Conservation (phyloP, 805 yeast genomes). For the Lipomyces yamadae region DNA sequence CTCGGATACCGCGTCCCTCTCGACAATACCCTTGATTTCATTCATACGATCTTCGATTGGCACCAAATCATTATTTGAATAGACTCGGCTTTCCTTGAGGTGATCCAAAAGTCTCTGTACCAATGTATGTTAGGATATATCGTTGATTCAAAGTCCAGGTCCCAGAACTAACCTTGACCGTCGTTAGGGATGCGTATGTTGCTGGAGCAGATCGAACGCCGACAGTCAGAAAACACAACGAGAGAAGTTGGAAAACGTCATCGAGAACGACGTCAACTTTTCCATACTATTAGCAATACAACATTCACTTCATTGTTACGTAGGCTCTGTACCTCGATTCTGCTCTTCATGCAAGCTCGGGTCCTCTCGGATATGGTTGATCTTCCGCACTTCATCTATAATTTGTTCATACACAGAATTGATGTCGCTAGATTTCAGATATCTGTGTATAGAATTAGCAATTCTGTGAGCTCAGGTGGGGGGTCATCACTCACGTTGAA, state of each 20-base stretch:
- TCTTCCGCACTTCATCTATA: conserved; percentile 42
- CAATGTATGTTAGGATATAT: background rate
- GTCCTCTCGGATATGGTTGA: conserved; percentile 43
- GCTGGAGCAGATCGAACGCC: conserved; percentile 94
- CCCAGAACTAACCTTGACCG: conserved; percentile 54
- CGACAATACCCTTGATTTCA: conserved; percentile 70
- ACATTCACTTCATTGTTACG: background rate
- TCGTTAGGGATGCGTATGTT: conserved; percentile 84
- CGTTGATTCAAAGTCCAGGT: background rate
- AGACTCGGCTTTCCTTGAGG: conserved; percentile 77
- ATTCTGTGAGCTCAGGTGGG: background rate
- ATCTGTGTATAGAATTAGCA: conserved; percentile 24
- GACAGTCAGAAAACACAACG: conserved; percentile 86
- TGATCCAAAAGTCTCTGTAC: conserved; percentile 76
- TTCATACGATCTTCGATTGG: conserved; percentile 76
- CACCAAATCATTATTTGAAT: conserved; percentile 78
- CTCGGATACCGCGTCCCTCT: conserved; percentile 46
- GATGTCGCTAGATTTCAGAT: conserved; percentile 45
- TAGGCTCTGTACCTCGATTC: conserved; percentile 38
- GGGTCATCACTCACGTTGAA: conserved; percentile 39
- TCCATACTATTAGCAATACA: background rate
- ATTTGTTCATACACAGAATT: conserved; percentile 41
- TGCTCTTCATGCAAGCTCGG: conserved; percentile 43
- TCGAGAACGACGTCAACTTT: conserved; percentile 75
- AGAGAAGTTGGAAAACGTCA: conserved; percentile 85